phyloP scores from a whole-genome alignment of 176 grass and related monocot genomes.

The Tillandsia fasciculata region DNA sequence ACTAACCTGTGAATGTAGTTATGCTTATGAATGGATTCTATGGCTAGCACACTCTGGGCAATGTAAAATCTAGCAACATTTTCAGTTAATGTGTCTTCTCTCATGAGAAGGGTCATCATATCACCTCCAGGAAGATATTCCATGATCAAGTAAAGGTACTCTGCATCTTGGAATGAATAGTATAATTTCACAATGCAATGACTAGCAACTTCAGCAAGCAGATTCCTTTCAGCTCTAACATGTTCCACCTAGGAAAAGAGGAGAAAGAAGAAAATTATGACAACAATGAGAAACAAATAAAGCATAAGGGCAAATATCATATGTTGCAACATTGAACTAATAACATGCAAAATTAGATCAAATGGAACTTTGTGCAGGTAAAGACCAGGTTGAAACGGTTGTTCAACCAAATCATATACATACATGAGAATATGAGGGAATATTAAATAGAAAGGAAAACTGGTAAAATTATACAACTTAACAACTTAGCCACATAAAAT shows the following conservation, averaged over 20 bases:
- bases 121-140: conserved; percentile 96
- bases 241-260: conserved; percentile 62
- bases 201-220: conserved; percentile 93
- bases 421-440: too few species aligned
- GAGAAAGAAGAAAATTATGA: neutral
- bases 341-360: too few species aligned
- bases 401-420: too few species aligned
- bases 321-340: neutral
- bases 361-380: too few species aligned
- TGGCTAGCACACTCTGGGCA: conserved; percentile 86
- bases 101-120: conserved; percentile 96
- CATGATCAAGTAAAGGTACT: conserved; percentile 94
- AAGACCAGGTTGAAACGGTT: too few species aligned
- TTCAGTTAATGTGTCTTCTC: conserved; percentile 92
- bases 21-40: conserved; percentile 96
- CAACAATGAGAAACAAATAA: neutral
- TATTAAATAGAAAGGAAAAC: too few species aligned
- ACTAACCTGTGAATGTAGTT: conserved; percentile 96
- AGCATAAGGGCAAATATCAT: neutral
- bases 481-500: too few species aligned
- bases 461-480: too few species aligned
- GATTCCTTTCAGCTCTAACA: conserved; percentile 99
- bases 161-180: conserved; percentile 91
- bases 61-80: conserved; percentile 87
- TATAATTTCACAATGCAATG: conserved; percentile 95